Conservation (phyloP, 2,329 filamentous ascomycete genomes). For the Alternaria panax region DNA sequence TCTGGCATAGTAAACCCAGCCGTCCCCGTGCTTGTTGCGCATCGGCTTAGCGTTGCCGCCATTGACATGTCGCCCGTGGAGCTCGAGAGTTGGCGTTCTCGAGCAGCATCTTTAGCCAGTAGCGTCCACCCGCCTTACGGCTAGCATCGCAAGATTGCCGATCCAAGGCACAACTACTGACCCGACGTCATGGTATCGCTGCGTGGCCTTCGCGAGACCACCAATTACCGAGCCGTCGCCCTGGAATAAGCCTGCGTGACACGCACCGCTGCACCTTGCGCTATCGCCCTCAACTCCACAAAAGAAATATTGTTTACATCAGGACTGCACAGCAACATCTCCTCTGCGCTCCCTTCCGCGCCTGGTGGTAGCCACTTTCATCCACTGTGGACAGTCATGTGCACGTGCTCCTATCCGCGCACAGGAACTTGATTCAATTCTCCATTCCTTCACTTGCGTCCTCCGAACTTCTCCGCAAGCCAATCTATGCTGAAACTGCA, state of each 20-base stretch:
- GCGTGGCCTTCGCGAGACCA: conserved; percentile 16
- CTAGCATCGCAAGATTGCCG: conserved; percentile 39
- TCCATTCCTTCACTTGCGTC: not conserved
- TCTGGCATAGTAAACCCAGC: conserved; percentile 38
- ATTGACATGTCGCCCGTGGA: conserved; percentile 20
- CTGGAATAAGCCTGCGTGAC: conserved; percentile 31
- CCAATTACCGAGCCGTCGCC: conserved; percentile 31
- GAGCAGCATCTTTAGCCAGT: conserved; percentile 18
- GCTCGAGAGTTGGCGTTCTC: not conserved
- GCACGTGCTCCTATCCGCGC: not conserved
- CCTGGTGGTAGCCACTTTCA: conserved; percentile 16
- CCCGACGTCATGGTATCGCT: conserved; percentile 32
- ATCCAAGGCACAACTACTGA: conserved; percentile 34
- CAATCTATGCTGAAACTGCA: conserved; percentile 11
- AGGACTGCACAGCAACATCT: conserved; percentile 18
- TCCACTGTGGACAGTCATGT: not conserved
- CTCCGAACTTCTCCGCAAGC: conserved; percentile 39
- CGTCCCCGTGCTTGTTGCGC: conserved; percentile 26
- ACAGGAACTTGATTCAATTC: not conserved
- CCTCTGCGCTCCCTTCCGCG: conserved; percentile 14
- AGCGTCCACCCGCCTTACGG: conserved; percentile 27
- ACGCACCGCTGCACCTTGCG: conserved; percentile 26
- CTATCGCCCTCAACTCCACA: conserved; percentile 31
- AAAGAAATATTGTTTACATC: conserved; percentile 29
- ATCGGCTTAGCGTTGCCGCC: conserved; percentile 19